phyloP scores from a whole-genome alignment of 2,329 filamentous ascomycete genomes.

The Colletotrichum musicola region DNA sequence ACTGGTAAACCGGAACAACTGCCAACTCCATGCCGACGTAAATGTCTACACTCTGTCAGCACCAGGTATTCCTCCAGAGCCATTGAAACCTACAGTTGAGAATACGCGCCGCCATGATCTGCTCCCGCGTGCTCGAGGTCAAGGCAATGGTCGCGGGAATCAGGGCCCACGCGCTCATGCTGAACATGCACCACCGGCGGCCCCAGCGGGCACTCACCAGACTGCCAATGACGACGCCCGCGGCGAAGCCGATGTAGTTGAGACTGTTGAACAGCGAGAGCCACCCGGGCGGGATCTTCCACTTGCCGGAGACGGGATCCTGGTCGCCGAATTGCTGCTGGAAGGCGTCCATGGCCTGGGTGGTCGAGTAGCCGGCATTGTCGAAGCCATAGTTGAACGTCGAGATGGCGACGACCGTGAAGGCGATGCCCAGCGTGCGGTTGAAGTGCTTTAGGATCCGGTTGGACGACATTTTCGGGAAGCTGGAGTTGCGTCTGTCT shows the following conservation, averaged over 20 bases:
- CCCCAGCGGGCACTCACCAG: conserved; percentile 48
- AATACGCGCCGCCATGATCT: conserved; percentile 52
- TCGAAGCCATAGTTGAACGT: conserved; percentile 57
- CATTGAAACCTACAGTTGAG: conserved; percentile 46
- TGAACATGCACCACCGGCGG: conserved; percentile 51
- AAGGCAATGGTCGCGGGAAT: conserved; percentile 49
- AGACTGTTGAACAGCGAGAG: conserved; percentile 53
- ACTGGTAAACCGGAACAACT: conserved; percentile 52
- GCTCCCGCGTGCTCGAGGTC: conserved; percentile 46
- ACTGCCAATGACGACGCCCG: conserved; percentile 44
- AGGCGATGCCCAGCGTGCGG: conserved; percentile 38
- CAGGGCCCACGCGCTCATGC: conserved; percentile 53
- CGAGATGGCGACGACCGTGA: conserved; percentile 49
- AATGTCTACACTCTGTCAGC: conserved; percentile 40
- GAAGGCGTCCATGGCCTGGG: conserved; percentile 54
- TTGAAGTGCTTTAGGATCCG: conserved; percentile 33
- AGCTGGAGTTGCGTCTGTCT: background rate
- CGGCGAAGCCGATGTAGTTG: conserved; percentile 49
- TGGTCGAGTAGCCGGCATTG: conserved; percentile 49
- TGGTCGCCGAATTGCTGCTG: conserved; percentile 49
- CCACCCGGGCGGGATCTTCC: conserved; percentile 46
- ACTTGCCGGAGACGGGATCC: conserved; percentile 40
- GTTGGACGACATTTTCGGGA: conserved; percentile 21
- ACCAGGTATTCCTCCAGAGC: background rate
- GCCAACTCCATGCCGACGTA: conserved; percentile 57